These are phyloP conservation scores for Solanum dulcamara DNA, from an alignment of 257 asterid genomes.

Conservation along the genomic window DNA sequence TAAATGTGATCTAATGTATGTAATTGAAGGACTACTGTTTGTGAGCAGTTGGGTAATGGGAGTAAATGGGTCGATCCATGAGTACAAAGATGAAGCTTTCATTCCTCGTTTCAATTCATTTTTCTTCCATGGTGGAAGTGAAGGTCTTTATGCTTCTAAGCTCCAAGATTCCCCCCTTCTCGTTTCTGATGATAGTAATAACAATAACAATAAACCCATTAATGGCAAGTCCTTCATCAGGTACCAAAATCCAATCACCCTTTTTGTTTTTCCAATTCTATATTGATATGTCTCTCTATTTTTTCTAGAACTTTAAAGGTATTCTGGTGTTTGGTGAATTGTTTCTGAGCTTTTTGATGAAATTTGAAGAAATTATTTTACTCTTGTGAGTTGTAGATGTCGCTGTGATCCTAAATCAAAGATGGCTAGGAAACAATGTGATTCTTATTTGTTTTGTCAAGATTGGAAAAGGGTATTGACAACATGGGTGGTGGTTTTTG, in stretches of 20 bases:
- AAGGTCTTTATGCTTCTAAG: conserved; percentile 90
- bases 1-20: conserved; percentile 36
- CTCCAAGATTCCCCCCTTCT: conserved; percentile 26
- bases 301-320: background rate
- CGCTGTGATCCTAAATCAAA: background rate
- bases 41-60: conserved; percentile 14
- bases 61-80: conserved; percentile 89
- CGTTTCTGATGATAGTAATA: conserved; percentile 31
- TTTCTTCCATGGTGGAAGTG: conserved; percentile 97
- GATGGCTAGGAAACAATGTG: background rate
- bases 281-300: background rate
- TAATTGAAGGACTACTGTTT: conserved; percentile 21
- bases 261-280: background rate
- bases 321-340: background rate
- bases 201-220: conserved; percentile 33
- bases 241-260: conserved; percentile 12
- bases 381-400: background rate
- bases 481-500: background rate
- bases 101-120: conserved; percentile 78
- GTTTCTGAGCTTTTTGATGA: background rate
- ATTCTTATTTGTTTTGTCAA: background rate
- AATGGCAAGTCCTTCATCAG: conserved; percentile 90
- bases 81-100: conserved; percentile 70
- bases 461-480: background rate
- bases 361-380: background rate